Conservation (phyloP, 2,329 filamentous ascomycete species). For the Orbilia blumenaviensis region DNA sequence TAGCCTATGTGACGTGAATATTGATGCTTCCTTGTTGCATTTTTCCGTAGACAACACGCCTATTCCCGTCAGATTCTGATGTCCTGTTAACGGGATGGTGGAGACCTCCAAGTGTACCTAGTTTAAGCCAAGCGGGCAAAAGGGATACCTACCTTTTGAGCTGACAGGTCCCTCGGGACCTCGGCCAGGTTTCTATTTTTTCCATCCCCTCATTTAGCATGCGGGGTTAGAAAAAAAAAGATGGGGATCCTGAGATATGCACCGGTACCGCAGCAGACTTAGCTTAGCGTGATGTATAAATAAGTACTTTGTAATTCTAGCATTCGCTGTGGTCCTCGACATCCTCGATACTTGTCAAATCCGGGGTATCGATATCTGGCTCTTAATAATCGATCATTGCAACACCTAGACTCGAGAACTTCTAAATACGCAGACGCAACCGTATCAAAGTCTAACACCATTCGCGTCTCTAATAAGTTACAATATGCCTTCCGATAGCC, state of each 20-base stretch:
- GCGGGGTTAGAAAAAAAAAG: constrained; percentile 7
- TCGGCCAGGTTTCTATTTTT: neutral
- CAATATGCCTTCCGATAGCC: constrained; percentile 61
- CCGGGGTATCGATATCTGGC: neutral
- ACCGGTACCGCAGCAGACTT: neutral
- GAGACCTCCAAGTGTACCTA: neutral
- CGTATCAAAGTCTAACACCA: neutral
- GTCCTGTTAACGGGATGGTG: neutral
- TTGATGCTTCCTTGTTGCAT: constrained; percentile 1
- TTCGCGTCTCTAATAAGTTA: neutral
- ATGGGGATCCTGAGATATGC: neutral
- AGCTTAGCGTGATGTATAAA: neutral
- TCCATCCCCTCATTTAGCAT: neutral
- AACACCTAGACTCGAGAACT: too few species aligned
- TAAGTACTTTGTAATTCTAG: neutral
- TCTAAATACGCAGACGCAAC: neutral
- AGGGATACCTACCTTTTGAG: neutral
- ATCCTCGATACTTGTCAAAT: neutral
- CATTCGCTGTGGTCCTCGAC: neutral
- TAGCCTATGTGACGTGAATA: neutral
- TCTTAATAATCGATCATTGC: too few species aligned
- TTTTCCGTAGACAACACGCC: constrained; percentile 17
- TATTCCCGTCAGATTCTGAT: constrained; percentile 2
- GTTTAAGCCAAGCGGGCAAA: neutral
- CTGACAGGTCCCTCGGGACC: constrained; percentile 10